These are phyloP conservation scores for Globisporangium abappressorium DNA, from an alignment of 352 stramenopile genomes.

Conservation along the genomic window DNA sequence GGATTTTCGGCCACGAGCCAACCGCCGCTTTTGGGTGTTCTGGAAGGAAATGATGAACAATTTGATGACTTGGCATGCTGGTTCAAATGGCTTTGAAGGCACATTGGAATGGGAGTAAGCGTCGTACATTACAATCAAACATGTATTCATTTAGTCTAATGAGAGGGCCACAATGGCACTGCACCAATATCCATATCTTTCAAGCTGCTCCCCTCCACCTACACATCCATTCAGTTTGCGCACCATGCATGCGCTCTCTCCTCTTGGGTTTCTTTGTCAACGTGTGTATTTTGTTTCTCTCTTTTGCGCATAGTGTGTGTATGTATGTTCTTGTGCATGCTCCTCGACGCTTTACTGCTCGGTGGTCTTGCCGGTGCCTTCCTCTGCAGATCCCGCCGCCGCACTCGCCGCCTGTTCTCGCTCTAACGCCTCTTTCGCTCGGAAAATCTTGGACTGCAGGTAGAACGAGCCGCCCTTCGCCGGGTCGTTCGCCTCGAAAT, in stretches of 20 bases:
- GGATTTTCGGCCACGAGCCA: background rate
- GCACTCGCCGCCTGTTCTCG: constrained; percentile 16
- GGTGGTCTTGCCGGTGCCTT: constrained; percentile 21
- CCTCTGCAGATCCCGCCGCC: constrained; percentile 15
- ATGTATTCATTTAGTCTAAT: constrained; percentile 1
- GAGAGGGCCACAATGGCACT: background rate
- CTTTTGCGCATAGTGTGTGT: constrained; percentile 9
- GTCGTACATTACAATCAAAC: background rate
- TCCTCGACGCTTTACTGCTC: constrained; percentile 4
- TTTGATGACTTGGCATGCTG: background rate
- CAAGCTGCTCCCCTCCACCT: background rate
- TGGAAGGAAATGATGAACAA: constrained; percentile 10
- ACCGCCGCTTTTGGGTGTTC: constrained; percentile 4
- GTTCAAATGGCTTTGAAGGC: background rate
- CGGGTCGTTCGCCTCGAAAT: constrained; percentile 89
- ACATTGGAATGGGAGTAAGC: background rate
- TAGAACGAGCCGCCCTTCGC: constrained; percentile 91
- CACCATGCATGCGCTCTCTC: background rate
- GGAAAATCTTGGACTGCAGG: constrained; percentile 91
- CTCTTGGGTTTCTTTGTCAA: background rate
- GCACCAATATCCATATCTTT: background rate
- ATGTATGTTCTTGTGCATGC: background rate
- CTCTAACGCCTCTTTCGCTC: constrained; percentile 87
- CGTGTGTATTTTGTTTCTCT: constrained; percentile 5
- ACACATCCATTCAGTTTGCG: background rate